Conservation (phyloP, 805 yeast species). For the Kuraishia hungarica region DNA sequence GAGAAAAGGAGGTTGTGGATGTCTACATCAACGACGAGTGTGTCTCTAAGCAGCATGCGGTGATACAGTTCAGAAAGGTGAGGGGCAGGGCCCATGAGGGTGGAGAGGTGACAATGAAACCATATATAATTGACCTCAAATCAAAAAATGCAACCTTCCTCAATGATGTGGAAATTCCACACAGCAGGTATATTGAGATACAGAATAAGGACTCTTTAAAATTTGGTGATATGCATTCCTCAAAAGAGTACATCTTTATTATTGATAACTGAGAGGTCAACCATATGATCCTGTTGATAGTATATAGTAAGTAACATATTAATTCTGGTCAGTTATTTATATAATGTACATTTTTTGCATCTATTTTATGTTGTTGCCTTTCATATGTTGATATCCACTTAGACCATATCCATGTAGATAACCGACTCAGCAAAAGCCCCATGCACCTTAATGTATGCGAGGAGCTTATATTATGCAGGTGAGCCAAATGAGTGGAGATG, state of each 20-base stretch:
- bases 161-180: conserved; percentile 18
- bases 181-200: conserved; percentile 16
- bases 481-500: background rate
- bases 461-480: background rate
- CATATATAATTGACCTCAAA: conserved; percentile 17
- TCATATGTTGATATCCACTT: no score
- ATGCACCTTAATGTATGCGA: background rate
- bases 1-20: conserved; percentile 12
- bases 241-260: conserved; percentile 15
- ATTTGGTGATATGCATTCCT: conserved; percentile 17
- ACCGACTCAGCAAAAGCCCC: background rate
- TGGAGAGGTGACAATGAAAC: background rate
- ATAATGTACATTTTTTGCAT: no score
- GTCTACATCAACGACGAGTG: conserved; percentile 11
- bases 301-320: no score
- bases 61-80: conserved; percentile 16
- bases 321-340: no score
- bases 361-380: no score
- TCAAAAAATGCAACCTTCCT: conserved; percentile 23
- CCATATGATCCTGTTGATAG: no score
- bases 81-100: background rate
- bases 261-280: conserved; percentile 5
- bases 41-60: conserved; percentile 20
- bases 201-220: conserved; percentile 14
- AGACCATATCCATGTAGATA: background rate